These are phyloP conservation scores for Pseudonitzschia delicatissima DNA, from an alignment of 108 stramenopile genomes.

Conservation along the genomic window DNA sequence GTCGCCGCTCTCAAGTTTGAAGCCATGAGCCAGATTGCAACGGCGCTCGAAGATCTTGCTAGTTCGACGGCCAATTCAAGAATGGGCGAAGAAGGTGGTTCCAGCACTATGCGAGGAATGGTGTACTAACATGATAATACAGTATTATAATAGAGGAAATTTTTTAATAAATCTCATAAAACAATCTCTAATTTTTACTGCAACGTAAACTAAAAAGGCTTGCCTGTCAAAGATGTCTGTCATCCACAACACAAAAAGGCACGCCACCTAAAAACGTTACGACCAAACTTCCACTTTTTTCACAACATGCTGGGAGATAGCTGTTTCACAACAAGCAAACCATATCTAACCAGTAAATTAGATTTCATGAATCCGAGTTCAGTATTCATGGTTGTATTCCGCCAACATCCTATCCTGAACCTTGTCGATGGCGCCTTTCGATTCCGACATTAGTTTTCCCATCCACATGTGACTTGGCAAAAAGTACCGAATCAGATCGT, in stretches of 20 bases:
- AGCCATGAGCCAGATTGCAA: slow-evolving; percentile 25
- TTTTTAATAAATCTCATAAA: too few species aligned
- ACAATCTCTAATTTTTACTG: too few species aligned
- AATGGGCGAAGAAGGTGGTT: slow-evolving; percentile 23
- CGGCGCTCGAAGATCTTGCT: slow-evolving; percentile 20
- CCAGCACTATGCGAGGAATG: slow-evolving; percentile 16
- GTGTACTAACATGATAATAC: slow-evolving; percentile 12
- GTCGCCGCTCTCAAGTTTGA: slow-evolving; percentile 21
- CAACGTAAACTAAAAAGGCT: too few species aligned
- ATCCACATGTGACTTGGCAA: slow-evolving; percentile 1
- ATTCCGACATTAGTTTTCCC: not conserved
- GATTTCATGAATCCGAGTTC: too few species aligned
- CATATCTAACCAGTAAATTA: too few species aligned
- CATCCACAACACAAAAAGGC: too few species aligned
- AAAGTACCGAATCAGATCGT: not conserved
- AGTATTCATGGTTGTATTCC: not conserved
- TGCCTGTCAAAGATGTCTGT: too few species aligned
- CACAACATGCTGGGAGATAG: too few species aligned
- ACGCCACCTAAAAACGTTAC: too few species aligned
- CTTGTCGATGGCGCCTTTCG: not conserved
- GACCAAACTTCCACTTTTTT: too few species aligned
- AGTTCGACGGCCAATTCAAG: slow-evolving; percentile 20
- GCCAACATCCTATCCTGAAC: not conserved
- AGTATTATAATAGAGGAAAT: not conserved
- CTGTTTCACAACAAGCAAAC: too few species aligned